phyloP scores from a whole-genome alignment of 164 flowering plant genomes.

The Macadamia integrifolia region DNA sequence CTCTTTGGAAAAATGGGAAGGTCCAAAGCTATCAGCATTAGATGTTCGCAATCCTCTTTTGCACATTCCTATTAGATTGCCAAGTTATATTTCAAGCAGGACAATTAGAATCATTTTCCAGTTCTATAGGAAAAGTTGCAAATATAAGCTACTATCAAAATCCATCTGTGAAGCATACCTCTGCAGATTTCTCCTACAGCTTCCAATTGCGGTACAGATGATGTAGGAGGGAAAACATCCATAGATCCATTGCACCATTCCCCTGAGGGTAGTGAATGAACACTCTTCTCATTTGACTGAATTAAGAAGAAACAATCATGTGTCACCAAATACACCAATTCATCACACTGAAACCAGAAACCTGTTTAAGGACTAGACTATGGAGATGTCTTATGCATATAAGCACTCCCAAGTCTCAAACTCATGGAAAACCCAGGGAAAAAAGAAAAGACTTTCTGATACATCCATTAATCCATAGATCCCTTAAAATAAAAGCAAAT shows the following conservation, averaged over 20 bases:
- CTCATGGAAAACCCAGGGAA: no score
- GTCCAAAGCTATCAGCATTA: conserved; percentile 12
- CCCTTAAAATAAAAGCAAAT: no score
- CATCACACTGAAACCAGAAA: no score
- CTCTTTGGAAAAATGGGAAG: conserved; percentile 11
- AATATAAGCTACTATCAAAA: neutral
- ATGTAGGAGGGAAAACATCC: conserved; percentile 9
- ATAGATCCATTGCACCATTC: conserved; percentile 12
- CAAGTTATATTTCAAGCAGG: conserved; percentile 1
- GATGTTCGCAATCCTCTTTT: conserved; percentile 11
- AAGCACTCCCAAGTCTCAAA: no score
- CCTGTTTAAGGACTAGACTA: no score
- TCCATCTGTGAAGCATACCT: conserved; percentile 9
- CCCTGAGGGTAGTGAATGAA: conserved; percentile 3
- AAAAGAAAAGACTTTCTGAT: no score
- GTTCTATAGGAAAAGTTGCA: neutral
- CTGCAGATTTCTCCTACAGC: conserved; percentile 7
- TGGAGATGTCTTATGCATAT: no score
- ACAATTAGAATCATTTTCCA: no score
- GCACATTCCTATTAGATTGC: conserved; percentile 6
- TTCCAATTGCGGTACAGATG: conserved; percentile 8
- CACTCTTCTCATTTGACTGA: conserved; percentile 15
- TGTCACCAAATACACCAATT: no score
- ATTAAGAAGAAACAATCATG: neutral
- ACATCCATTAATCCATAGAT: no score